phyloP scores from a whole-genome alignment of 139 green algal species.

The Coelastrella sp. region DNA sequence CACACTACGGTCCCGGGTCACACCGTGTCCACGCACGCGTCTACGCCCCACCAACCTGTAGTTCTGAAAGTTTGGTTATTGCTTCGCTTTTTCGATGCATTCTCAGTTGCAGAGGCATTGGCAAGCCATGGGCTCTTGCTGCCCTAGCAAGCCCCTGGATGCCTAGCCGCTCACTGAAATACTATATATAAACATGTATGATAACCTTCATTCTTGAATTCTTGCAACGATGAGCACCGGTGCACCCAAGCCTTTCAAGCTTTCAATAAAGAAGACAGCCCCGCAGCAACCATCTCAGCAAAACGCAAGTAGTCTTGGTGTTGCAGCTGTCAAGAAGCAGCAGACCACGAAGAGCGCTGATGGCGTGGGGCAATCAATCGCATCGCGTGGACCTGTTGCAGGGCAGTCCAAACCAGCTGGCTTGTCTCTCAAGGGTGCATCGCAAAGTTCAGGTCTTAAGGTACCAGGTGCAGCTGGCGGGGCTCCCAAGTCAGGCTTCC shows the following conservation, averaged over 20 bases:
- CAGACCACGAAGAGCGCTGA: not conserved
- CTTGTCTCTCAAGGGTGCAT: slow-evolving; percentile 22
- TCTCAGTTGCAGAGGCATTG: not conserved
- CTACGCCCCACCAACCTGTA: too few relatives aligned
- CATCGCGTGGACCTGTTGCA: not conserved
- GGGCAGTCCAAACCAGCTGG: not conserved
- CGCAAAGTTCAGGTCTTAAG: not conserved
- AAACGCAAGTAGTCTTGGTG: not conserved
- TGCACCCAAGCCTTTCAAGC: not conserved
- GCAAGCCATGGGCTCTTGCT: slow-evolving; percentile 5
- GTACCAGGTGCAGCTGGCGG: not conserved
- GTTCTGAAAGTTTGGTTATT: too few relatives aligned
- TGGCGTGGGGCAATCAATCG: not conserved
- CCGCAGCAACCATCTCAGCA: not conserved
- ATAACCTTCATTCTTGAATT: not conserved
- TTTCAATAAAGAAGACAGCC: slow-evolving; percentile 36
- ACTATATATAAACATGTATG: not conserved
- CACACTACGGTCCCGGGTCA: too few relatives aligned
- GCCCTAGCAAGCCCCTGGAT: not conserved
- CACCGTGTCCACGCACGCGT: too few relatives aligned
- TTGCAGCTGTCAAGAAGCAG: not conserved
- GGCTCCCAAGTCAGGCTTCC: not conserved
- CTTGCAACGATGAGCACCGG: not conserved
- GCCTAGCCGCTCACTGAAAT: not conserved
- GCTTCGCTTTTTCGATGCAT: too few relatives aligned